phyloP scores from a whole-genome alignment of 192 early-diverging fungal species.

The Oehlia diaphana region DNA sequence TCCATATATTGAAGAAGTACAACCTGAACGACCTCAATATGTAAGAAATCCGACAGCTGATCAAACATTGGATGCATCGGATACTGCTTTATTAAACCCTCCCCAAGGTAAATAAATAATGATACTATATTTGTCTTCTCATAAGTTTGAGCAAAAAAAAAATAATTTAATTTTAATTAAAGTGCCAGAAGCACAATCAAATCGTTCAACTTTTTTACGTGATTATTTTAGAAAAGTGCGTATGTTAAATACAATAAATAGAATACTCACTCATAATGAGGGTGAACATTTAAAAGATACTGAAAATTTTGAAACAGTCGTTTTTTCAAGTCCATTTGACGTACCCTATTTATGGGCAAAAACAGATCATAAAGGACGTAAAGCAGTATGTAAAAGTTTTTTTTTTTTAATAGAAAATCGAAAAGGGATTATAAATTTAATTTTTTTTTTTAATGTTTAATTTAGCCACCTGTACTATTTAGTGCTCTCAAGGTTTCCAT shows the following conservation, averaged over 20 bases:
- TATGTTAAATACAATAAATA: neutral
- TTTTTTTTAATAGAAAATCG: neutral
- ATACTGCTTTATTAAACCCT: neutral
- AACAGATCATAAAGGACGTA: slow-evolving; percentile 40
- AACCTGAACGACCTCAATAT: slow-evolving; percentile 13
- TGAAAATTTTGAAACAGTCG: neutral
- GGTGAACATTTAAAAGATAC: slow-evolving; percentile 8
- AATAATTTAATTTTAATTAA: neutral
- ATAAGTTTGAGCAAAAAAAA: neutral
- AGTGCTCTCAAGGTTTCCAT: slow-evolving; percentile 31
- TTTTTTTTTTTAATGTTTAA: neutral
- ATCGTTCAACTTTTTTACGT: neutral
- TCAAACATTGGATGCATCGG: neutral
- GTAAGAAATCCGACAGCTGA: neutral
- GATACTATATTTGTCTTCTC: neutral
- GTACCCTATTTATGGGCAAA: slow-evolving; percentile 36
- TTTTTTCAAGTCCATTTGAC: slow-evolving; percentile 13
- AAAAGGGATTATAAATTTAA: neutral
- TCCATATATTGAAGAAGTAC: slow-evolving; percentile 18
- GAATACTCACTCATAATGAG: neutral
- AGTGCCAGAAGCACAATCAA: no score
- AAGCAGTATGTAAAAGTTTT: slow-evolving; percentile 39
- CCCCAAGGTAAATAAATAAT: neutral
- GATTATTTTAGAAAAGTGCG: neutral
- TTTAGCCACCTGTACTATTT: slow-evolving; percentile 43